phyloP scores from a whole-genome alignment of 2,329 filamentous ascomycete species.

The Rhynchosporium secalis region DNA sequence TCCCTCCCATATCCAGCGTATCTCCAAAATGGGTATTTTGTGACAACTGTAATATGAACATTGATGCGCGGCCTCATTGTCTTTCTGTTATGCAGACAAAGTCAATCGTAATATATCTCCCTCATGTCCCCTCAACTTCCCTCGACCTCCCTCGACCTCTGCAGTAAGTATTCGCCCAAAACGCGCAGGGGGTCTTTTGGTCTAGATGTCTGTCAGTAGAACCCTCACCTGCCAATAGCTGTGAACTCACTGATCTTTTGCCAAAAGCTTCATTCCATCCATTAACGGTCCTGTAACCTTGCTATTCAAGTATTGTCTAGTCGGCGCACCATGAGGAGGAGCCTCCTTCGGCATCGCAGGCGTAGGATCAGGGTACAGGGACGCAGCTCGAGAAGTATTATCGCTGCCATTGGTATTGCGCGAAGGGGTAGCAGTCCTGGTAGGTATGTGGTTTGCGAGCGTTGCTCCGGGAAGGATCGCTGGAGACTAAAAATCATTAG shows the following conservation, averaged over 20 bases:
- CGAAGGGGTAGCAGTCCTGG: constrained; percentile 51
- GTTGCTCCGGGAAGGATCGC: constrained; percentile 28
- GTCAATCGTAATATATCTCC: background rate
- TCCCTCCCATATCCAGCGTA: background rate
- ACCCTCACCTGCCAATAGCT: background rate
- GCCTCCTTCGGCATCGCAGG: constrained; percentile 60
- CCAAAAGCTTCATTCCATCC: constrained; percentile 73
- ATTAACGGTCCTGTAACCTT: constrained; percentile 68
- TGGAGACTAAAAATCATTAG: constrained; percentile 30
- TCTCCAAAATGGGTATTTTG: background rate
- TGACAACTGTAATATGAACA: background rate
- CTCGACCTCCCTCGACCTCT: constrained; percentile 67
- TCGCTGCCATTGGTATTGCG: constrained; percentile 42
- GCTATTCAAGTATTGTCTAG: constrained; percentile 69
- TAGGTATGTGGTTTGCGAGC: constrained; percentile 34
- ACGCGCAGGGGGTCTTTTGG: constrained; percentile 68
- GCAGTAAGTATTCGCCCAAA: constrained; percentile 69
- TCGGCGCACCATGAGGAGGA: constrained; percentile 65
- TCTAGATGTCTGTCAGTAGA: constrained; percentile 42
- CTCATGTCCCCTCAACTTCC: constrained; percentile 20
- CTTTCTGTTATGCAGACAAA: background rate
- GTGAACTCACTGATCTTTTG: constrained; percentile 65
- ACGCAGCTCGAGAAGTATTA: constrained; percentile 55
- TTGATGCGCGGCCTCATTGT: background rate
- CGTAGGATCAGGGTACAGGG: constrained; percentile 53